These are phyloP conservation scores for Miamiensis avidus DNA, from an alignment of 169 alveolate species.

Conservation along the genomic window DNA sequence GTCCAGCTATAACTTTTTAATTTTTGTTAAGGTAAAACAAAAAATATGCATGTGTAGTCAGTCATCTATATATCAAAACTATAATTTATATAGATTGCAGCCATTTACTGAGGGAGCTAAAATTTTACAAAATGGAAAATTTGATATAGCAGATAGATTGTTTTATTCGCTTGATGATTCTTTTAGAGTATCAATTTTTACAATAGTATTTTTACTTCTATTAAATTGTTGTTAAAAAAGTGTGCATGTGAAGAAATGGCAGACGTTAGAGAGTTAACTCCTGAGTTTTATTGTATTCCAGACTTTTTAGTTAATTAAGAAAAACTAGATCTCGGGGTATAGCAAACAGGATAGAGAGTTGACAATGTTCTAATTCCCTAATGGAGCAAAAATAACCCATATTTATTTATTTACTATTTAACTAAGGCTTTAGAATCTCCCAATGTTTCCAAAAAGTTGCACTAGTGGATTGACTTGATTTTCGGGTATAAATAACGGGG, in stretches of 20 bases:
- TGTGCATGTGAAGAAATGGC: background rate
- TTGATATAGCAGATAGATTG: conserved; percentile 50
- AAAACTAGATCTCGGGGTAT: conserved; percentile 22
- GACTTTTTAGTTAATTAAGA: conserved; percentile 43
- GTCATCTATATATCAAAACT: background rate
- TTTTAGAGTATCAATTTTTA: background rate
- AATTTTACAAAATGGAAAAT: conserved; percentile 45
- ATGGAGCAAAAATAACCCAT: conserved; percentile 57
- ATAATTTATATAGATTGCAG: conserved; percentile 14
- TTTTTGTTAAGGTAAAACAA: conserved; percentile 23
- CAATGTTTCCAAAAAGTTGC: conserved; percentile 54
- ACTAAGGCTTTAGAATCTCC: conserved; percentile 71
- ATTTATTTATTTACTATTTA: conserved; percentile 47
- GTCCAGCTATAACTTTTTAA: conserved; percentile 46
- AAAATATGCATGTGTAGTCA: too few relatives aligned
- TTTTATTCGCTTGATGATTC: conserved; percentile 29
- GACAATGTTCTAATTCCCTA: conserved; percentile 33
- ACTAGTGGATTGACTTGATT: conserved; percentile 76
- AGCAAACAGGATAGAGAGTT: conserved; percentile 11
- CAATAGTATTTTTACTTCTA: too few relatives aligned
- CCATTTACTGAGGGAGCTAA: conserved; percentile 41
- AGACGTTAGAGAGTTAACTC: conserved; percentile 45
- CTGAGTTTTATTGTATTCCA: conserved; percentile 46
- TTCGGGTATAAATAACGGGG: conserved; percentile 77
- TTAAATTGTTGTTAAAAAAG: background rate